A percentile compares a stretch with the other conserved stretches of the same genome.
Conservation (phyloP, 2,329 filamentous ascomycete species). For the Ampelomyces quisqualis region DNA sequence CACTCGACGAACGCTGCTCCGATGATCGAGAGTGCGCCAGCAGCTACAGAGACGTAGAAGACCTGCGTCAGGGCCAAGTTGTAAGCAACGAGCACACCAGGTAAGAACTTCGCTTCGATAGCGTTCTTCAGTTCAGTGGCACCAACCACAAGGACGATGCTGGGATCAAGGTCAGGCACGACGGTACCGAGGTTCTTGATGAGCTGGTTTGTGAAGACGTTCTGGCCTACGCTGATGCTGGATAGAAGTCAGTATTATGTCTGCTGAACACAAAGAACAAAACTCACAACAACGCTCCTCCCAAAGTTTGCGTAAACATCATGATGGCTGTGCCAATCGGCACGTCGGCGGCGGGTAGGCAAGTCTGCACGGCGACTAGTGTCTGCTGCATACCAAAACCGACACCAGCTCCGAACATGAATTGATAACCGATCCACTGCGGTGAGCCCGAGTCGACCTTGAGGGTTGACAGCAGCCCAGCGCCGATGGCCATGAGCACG, state of each 20-base stretch:
- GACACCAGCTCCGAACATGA: conserved; percentile 47
- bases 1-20: conserved; percentile 62
- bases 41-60: conserved; percentile 61
- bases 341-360: conserved; percentile 46
- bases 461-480: conserved; percentile 50
- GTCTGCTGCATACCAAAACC: conserved; percentile 53
- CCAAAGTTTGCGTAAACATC: conserved; percentile 52
- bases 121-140: conserved; percentile 60
- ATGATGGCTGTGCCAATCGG: conserved; percentile 52
- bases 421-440: conserved; percentile 46
- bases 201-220: conserved; percentile 54
- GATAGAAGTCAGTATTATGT: no score
- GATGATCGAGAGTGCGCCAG: conserved; percentile 56
- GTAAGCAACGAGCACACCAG: conserved; percentile 62
- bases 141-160: conserved; percentile 49
- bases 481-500: conserved; percentile 49
- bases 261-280: no score
- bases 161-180: conserved; percentile 47
- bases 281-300: conserved; percentile 53
- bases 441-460: conserved; percentile 40
- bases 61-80: conserved; percentile 60
- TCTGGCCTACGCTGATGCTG: conserved; percentile 53
- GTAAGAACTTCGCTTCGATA: conserved; percentile 54
- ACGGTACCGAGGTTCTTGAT: conserved; percentile 43
- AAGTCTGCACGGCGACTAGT: conserved; percentile 50